Base-by-base conservation (phyloP, 1,139 yeast genomes). In the Yarrowia galli region DNA sequence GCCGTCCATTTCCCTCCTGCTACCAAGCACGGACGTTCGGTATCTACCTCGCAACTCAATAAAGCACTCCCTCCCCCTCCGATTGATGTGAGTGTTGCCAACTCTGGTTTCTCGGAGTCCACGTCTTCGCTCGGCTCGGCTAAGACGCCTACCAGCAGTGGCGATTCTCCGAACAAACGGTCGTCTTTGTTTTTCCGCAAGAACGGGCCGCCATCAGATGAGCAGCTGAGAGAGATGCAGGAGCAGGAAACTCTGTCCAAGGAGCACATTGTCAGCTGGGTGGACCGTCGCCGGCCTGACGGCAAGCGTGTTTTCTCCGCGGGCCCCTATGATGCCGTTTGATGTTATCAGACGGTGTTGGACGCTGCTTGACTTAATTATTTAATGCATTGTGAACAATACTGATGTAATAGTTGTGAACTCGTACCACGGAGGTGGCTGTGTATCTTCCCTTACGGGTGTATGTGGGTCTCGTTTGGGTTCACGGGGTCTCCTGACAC, bases 231-330 rank as follows among this genome's bases (percentile, higher is more conserved):
- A n/a, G 66, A 45, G 35, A 9, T 61, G 6, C 46, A 23, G 46
- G 54, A 35, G 45, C 56, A 61, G 38, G 54, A 61, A 20, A 48
- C 54, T 2, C 36, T 61, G 54, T 46, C 56, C 38, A 61, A 61
- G 25, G 64, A 61, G 66, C 66, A 61, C 18, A 48, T 61, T 23
- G 66, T 46, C 36, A 45, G 46, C 48, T 61, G 66, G 66, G 66
- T 61, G 23, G 66, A 61, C 16, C 56, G 56, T 2, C 56, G 66
- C 23, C 23, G 56, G 13, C 56, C 54, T 0, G 66, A 61, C 12
- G 66, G 66, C 9, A 46, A 48, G 56, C 45, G 66, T 6, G 56
- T 61, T 3, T 61, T 61, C 22, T 61, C 66, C 13, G 56, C 32
- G 2, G 66, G 66, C 12, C 66, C 66, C 1, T 61, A 61, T 61